phyloP scores from a whole-genome alignment of 305 asterid genomes.

The Plantago rigida region DNA sequence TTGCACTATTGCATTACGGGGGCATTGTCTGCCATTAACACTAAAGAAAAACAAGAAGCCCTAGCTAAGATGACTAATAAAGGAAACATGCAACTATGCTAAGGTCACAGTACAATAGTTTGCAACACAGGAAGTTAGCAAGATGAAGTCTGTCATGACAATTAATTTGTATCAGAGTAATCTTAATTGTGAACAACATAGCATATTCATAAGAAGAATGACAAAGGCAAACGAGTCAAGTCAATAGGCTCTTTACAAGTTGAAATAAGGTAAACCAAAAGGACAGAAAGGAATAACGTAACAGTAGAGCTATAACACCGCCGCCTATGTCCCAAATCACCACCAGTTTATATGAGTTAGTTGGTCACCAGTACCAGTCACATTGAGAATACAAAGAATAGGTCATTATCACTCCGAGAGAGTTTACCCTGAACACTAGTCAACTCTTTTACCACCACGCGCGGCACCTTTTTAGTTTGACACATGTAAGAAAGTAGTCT shows the following conservation, averaged over 20 bases:
- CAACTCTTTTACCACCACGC: constrained; percentile 6
- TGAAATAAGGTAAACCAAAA: background rate
- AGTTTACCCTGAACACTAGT: constrained; percentile 18
- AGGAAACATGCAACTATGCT: too few species aligned
- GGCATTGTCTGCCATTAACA: too few species aligned
- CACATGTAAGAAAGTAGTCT: constrained; percentile 38
- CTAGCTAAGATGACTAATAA: too few species aligned
- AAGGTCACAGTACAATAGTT: too few species aligned
- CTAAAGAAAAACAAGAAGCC: too few species aligned
- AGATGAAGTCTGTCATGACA: too few species aligned
- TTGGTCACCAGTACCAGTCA: constrained; percentile 17
- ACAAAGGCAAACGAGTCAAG: too few species aligned
- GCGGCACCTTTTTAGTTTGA: constrained; percentile 24
- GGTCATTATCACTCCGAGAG: constrained; percentile 20
- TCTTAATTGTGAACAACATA: too few species aligned
- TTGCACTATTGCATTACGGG: too few species aligned
- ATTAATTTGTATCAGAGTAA: too few species aligned
- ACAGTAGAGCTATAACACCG: background rate
- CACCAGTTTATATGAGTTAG: background rate
- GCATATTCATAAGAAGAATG: too few species aligned
- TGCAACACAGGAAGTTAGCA: too few species aligned
- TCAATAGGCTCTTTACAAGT: background rate
- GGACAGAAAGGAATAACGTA: background rate
- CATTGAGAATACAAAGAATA: constrained; percentile 11
- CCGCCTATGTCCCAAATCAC: background rate